A percentile compares a stretch with the other conserved stretches of the same genome.
These are phyloP conservation scores for Rheum nobile DNA, from an alignment of 148 eudicot species.

Conservation along the genomic window DNA sequence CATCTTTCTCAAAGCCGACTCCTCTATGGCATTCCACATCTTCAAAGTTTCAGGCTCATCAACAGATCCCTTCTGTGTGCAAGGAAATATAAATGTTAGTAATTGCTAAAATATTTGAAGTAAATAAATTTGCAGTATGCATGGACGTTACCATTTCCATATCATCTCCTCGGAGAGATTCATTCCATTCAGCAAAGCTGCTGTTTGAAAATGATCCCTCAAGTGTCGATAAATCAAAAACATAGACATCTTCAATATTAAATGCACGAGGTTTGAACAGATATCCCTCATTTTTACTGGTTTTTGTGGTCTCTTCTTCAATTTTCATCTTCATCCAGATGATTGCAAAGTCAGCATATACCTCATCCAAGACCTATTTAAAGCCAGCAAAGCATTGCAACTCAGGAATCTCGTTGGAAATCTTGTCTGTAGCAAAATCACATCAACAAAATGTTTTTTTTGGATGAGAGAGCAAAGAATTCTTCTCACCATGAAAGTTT, in stretches of 20 bases:
- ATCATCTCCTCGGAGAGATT: constrained; percentile 40
- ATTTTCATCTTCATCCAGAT: constrained; percentile 69
- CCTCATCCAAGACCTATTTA: constrained; percentile 49
- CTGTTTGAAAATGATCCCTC: constrained; percentile 39
- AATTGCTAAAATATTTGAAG: background rate
- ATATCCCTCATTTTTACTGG: constrained; percentile 49
- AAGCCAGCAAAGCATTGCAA: background rate
- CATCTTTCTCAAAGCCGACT: constrained; percentile 40
- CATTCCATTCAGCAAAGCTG: constrained; percentile 77
- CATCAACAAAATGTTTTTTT: background rate
- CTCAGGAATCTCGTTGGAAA: background rate
- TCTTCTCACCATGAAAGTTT: constrained; percentile 45
- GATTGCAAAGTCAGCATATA: constrained; percentile 54
- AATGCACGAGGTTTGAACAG: constrained; percentile 83
- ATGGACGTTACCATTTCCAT: constrained; percentile 28
- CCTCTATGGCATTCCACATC: constrained; percentile 48
- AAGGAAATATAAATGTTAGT: background rate
- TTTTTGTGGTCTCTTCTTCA: constrained; percentile 39
- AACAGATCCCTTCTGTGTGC: constrained; percentile 26
- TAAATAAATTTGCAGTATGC: background rate
- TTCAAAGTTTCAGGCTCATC: constrained; percentile 37
- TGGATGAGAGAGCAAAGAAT: background rate
- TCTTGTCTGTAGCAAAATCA: background rate
- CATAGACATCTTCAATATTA: constrained; percentile 53
- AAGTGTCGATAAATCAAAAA: constrained; percentile 52